Evolutionary conservation across 441 rosid genomes (phyloP).

Genomic region (Eutrema salsugineum): DNA sequence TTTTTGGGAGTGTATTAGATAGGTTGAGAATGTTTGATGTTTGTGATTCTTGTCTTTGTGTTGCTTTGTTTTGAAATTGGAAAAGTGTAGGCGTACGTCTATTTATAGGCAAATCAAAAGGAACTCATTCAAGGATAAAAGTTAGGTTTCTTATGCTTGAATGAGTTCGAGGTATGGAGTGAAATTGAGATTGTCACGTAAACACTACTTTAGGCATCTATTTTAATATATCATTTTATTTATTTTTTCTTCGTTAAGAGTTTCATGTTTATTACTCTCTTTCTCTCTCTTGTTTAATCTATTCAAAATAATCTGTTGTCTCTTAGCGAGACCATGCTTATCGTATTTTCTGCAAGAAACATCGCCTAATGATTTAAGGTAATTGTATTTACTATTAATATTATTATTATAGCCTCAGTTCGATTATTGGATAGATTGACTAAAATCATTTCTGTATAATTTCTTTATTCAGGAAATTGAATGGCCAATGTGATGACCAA

Average conservation of each 20-base stretch:
- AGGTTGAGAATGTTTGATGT: neutral
- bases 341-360: conserved; percentile 32
- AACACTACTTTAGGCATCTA: neutral
- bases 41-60: conserved; percentile 11
- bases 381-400: neutral
- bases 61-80: neutral
- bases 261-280: conserved; percentile 12
- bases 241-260: neutral
- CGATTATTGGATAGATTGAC: conserved; percentile 6
- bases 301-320: conserved; percentile 7
- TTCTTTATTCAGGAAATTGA: neutral
- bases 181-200: conserved; percentile 28
- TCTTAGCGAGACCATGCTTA: conserved; percentile 23
- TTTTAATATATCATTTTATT: neutral
- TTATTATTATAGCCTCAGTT: neutral
- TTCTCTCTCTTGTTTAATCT: neutral
- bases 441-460: neutral
- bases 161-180: conserved; percentile 26
- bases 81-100: neutral
- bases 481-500: neutral
- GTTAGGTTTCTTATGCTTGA: conserved; percentile 10
- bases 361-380: conserved; percentile 29
- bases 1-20: neutral
- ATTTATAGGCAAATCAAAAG: conserved; percentile 19
- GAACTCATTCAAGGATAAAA: neutral